phyloP scores from a whole-genome alignment of 192 early-diverging fungal genomes.

The Rhizoclosmatium globosum region DNA sequence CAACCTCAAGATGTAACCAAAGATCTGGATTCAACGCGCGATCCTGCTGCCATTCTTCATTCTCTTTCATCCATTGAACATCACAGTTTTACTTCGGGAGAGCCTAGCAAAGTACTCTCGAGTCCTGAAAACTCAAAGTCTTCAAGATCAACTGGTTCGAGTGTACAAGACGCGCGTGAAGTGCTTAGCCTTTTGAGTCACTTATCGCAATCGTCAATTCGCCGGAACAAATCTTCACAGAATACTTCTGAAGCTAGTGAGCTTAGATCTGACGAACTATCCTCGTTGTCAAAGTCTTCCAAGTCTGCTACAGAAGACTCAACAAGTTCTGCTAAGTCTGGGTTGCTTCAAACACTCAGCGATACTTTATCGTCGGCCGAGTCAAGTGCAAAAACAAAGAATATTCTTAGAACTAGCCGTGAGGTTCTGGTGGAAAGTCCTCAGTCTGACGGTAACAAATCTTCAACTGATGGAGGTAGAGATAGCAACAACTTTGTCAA shows the following conservation, averaged over 20 bases:
- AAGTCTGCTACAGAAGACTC: background rate
- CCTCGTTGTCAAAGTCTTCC: background rate
- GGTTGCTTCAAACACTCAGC: too few species aligned
- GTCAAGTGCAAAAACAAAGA: too few species aligned
- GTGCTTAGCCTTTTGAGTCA: slow-evolving; percentile 27
- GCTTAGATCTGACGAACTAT: slow-evolving; percentile 4
- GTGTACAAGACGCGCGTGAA: slow-evolving; percentile 4
- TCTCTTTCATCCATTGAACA: slow-evolving; percentile 33
- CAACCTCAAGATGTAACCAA: too few species aligned
- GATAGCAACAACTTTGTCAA: too few species aligned
- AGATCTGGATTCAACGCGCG: too few species aligned
- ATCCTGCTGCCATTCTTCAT: background rate
- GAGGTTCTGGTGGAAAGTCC: too few species aligned
- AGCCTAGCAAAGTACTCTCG: background rate
- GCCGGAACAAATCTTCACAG: background rate
- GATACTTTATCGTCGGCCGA: too few species aligned
- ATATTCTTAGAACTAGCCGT: too few species aligned
- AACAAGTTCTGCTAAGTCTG: too few species aligned
- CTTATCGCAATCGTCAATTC: slow-evolving; percentile 19
- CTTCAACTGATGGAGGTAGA: too few species aligned
- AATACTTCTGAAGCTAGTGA: background rate
- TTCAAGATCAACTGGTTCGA: background rate
- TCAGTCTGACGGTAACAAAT: too few species aligned
- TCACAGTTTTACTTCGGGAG: slow-evolving; percentile 17
- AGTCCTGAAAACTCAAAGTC: slow-evolving; percentile 3